Percentiles rank a stretch among this genome's conserved stretches.
phyloP scores from a whole-genome alignment of 495 filamentous ascomycete genomes.

The Aspergillus steynii region DNA sequence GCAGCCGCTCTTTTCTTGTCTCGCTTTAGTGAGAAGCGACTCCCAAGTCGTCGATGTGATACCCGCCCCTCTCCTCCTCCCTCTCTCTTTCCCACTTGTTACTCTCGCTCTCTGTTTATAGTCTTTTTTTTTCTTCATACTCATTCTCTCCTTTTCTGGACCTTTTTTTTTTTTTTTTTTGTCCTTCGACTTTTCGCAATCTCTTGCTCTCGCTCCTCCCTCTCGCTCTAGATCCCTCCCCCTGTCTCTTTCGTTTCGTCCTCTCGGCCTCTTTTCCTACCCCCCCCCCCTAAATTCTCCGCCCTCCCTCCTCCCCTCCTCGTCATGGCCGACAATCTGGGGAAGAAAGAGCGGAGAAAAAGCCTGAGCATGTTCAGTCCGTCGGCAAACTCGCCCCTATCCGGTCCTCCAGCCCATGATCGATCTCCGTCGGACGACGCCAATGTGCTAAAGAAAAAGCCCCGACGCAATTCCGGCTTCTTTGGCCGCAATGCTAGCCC shows the following conservation, averaged over 20 bases:
- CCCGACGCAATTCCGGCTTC: constrained; percentile 47
- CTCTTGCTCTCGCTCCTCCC: no score
- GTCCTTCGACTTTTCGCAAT: not conserved
- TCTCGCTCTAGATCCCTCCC: not conserved
- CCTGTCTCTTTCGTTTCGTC: constrained; percentile 8
- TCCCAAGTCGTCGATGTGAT: constrained; percentile 36
- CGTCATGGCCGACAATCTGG: constrained; percentile 42
- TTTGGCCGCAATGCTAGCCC: constrained; percentile 39
- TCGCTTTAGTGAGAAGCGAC: constrained; percentile 33
- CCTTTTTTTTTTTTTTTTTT: constrained; percentile 9
- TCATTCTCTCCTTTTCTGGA: constrained; percentile 5
- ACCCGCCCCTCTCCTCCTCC: constrained; percentile 13
- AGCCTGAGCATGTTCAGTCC: constrained; percentile 45
- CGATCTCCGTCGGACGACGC: constrained; percentile 43
- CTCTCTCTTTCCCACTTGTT: constrained; percentile 7
- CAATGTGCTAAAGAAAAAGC: constrained; percentile 36
- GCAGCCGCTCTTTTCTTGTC: constrained; percentile 14
- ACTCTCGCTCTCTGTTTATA: constrained; percentile 8
- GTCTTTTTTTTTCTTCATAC: constrained; percentile 11
- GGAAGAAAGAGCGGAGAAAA: constrained; percentile 47
- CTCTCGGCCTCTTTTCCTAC: constrained; percentile 4
- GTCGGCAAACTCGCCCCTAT: constrained; percentile 24
- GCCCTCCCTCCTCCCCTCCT: constrained; percentile 14
- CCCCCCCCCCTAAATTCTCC: constrained; percentile 18
- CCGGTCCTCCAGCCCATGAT: constrained; percentile 29